Evolutionary conservation across 352 stramenopile species (phyloP), one percentile per base, ranked within the genome.

Genomic region (Phytophthora podocarpi): DNA sequence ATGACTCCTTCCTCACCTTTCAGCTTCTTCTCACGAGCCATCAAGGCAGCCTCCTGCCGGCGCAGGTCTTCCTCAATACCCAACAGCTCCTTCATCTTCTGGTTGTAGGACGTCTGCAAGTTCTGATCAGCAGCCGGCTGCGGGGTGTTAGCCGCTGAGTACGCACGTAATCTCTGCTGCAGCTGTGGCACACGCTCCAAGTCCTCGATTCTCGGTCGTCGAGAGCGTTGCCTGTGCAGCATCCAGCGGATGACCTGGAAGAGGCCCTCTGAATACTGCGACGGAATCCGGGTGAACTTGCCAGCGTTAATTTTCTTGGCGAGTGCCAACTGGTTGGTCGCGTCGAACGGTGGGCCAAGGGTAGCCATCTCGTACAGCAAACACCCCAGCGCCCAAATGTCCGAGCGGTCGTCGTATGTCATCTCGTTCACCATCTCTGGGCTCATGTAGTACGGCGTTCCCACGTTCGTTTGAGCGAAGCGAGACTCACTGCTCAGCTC

Each of bases 391-490:
- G 89, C 81, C 89, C 90, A 97, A 72, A 97, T 96, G 74, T 97
- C 90, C 10, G 88, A 97, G 24, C 90, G 87, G 62, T 97, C 89
- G 63, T 97, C 90, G 73, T 97, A 97, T 16, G 87, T 93, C 81
- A 93, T 95, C 57, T 97, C 89, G 59, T 97, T 97, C 47, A 97
- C 87, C 84, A 97, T 94, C 64, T 96, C 88, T 1, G 87, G 87
- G 37, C 83, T 95, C 90, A 98, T 97, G 77, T 98, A 98, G 74
- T 97, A 97, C 34, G 91, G 91, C 15, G 91, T 98, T 28, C 91
- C 91, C 18, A 98, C 90, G 41, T 97, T 96, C 12, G 90, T 97
- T 59, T 94, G 85, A 34, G 90, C 90, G 21, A 97, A 96, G 13
- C 91, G 89, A 55, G 82, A 96, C 68, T 97, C 85, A 42, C 87